Percentiles rank a stretch among this genome's conserved stretches.
Evolutionary conservation across 1,284 basidiomycete genomes (phyloP).

Genomic region (Fistulinella cinereoalba): DNA sequence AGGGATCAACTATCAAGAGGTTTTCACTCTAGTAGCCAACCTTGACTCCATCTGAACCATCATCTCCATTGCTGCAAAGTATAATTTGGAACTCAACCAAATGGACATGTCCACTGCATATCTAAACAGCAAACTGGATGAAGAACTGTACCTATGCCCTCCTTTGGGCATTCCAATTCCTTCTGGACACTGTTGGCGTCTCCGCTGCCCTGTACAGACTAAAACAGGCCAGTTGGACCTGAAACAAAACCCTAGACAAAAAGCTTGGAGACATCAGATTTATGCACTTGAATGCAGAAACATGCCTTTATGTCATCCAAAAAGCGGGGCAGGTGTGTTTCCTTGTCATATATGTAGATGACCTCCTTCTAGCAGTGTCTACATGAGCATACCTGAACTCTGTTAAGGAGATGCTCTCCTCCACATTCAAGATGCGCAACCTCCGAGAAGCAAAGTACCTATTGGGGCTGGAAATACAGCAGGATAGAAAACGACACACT

Average conservation of each 20-base stretch:
- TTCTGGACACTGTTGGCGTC: neutral
- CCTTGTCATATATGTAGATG: neutral
- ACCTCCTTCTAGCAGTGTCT: neutral
- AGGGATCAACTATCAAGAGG: neutral
- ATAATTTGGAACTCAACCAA: neutral
- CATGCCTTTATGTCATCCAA: neutral
- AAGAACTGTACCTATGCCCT: neutral
- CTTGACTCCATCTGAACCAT: too few species aligned
- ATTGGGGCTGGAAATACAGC: slow-evolving; percentile 2
- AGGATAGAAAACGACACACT: neutral
- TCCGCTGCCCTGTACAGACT: neutral
- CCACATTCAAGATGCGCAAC: neutral
- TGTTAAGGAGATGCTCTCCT: neutral
- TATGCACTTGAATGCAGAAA: neutral
- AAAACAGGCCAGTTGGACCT: neutral
- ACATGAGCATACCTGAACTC: neutral
- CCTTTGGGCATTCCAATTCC: neutral
- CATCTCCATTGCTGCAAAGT: slow-evolving; percentile 22
- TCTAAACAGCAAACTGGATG: neutral
- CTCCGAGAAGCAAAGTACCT: neutral
- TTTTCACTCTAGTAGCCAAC: neutral
- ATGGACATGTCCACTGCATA: neutral
- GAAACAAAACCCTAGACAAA: neutral
- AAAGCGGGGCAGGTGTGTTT: neutral
- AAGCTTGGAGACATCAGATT: neutral